A percentile compares a stretch with the other conserved stretches of the same genome.
Conservation (phyloP, 495 filamentous ascomycete species). For the Venustampulla echinocandica region DNA sequence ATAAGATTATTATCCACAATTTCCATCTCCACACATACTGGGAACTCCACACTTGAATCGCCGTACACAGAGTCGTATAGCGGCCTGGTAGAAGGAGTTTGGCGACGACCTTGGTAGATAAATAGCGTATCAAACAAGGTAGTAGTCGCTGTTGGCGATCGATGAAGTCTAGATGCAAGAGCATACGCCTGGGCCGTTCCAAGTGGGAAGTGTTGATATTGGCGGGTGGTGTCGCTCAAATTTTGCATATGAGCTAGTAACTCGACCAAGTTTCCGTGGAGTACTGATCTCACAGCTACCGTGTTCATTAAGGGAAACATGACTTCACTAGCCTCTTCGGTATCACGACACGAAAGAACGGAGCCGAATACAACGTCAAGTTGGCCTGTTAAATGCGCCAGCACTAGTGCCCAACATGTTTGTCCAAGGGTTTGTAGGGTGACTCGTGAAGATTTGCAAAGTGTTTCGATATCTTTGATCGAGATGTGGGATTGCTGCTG, state of each 20-base stretch:
- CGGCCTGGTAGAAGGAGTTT: background rate
- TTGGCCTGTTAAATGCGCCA: slow-evolving; percentile 43
- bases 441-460: slow-evolving; percentile 49
- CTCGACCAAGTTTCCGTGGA: slow-evolving; percentile 50
- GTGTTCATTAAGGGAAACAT: slow-evolving; percentile 78
- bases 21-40: slow-evolving; percentile 74
- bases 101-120: slow-evolving; percentile 49
- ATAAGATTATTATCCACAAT: slow-evolving; percentile 37
- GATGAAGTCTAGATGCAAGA: slow-evolving; percentile 19
- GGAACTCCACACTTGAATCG: slow-evolving; percentile 60
- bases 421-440: slow-evolving; percentile 59
- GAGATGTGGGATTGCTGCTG: slow-evolving; percentile 38
- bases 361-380: slow-evolving; percentile 64
- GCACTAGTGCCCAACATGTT: slow-evolving; percentile 53
- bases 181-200: slow-evolving; percentile 47
- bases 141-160: slow-evolving; percentile 21
- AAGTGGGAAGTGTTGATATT: slow-evolving; percentile 59
- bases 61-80: slow-evolving; percentile 52
- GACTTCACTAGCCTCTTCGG: slow-evolving; percentile 45
- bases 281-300: slow-evolving; percentile 50
- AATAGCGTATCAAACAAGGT: slow-evolving; percentile 61
- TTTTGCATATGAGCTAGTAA: slow-evolving; percentile 61
- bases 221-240: slow-evolving; percentile 39
- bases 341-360: slow-evolving; percentile 61
- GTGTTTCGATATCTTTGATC: slow-evolving; percentile 28